Evolutionary conservation across 371 early-diverging fungal genomes (phyloP).

Genomic region (Zancudomyces culisetae): DNA sequence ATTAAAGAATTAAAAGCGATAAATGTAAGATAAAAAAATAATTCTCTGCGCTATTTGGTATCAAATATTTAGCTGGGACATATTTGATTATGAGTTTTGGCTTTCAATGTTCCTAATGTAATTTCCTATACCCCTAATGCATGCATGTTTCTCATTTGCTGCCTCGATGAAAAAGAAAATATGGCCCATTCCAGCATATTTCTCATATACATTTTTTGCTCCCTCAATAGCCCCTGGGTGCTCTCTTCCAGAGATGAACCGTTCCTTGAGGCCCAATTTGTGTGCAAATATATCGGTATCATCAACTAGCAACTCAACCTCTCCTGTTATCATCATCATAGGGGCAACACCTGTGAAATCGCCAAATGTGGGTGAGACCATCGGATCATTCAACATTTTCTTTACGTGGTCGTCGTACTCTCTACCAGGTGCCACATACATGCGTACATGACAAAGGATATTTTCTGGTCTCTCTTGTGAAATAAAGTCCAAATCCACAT

Average conservation of each 20-base stretch:
- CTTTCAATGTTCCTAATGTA: background rate
- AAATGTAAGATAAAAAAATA: no score
- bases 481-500: constrained; percentile 5
- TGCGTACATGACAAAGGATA: constrained; percentile 2
- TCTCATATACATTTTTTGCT: background rate
- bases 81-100: no score
- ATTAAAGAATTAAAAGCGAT: no score
- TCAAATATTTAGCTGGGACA: no score
- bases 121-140: constrained; percentile 1
- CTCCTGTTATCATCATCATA: constrained; percentile 29
- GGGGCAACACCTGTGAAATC: constrained; percentile 27
- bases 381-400: constrained; percentile 13
- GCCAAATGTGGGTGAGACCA: constrained; percentile 24
- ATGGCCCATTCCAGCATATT: constrained; percentile 4
- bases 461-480: background rate
- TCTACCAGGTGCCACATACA: constrained; percentile 19
- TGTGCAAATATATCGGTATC: constrained; percentile 14
- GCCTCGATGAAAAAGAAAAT: constrained; percentile 2
- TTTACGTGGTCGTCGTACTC: constrained; percentile 5
- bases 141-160: constrained; percentile 1
- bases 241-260: background rate
- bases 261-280: constrained; percentile 1
- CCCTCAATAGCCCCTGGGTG: background rate
- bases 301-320: constrained; percentile 13
- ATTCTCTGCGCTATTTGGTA: no score